Evolutionary conservation across 2,329 filamentous ascomycete genomes (phyloP), one percentile per base, ranked within the genome.

Genomic region (Chalaropsis ovoidea): DNA sequence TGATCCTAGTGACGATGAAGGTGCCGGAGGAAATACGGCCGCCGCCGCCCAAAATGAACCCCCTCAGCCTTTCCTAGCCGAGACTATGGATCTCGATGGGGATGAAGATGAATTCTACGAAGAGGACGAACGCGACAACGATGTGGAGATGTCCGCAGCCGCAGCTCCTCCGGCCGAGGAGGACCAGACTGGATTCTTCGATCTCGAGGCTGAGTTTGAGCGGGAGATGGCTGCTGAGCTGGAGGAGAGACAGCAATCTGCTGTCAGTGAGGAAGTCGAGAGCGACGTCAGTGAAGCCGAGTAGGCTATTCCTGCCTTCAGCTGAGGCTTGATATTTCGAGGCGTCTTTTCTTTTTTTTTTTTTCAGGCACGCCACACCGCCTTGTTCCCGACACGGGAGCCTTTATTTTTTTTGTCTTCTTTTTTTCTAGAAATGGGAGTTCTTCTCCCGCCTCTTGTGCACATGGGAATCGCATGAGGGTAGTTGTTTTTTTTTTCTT

Each of bases 261-360:
- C 67, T 13, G 69, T 69, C 43, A 75, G 78, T 69, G 76, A 80
- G 68, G 77, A 80, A 31, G 80, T 76, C 68, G 84, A 86, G 72
- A 86, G 84, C 69, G 83, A 85, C 70, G 83, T 86, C 64, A 86
- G 84, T 69, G 84, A 86, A 72, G 84, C 86, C 72, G 84, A 86
- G 71, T 86, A 74, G 69, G 24, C 17, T 42, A 11, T 27, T 8
- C 24, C 19, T 13, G 19, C 10, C 22, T 52, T 24, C 6, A 52
- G 4, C 47, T 15, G 24, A 11, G 22, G 47, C 47, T 52, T 15
- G 7, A 15, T 5, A 11, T 5, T 24, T 24, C 11, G 47, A 52
- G 47, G 22, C 22, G 5, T 43, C 41, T 24, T 24, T 13, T 58
- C 35, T 58, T 42, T 17, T 35, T 42, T n/a, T 41, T 17, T n/a